Evolutionary conservation across 257 asterid genomes (phyloP).

Genomic region (Primulina eburnea): DNA sequence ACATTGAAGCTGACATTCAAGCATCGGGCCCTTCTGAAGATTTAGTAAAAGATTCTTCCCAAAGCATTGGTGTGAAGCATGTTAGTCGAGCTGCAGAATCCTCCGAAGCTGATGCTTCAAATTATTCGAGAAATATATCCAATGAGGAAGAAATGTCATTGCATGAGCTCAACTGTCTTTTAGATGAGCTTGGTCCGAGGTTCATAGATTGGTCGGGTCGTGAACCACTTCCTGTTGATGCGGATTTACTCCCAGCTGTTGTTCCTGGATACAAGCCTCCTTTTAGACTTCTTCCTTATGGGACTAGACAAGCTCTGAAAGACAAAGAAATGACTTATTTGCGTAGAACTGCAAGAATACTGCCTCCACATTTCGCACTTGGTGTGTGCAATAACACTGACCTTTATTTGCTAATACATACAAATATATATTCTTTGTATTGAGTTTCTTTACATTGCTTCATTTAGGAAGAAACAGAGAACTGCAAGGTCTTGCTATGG

Average conservation of each 20-base stretch:
- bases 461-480: slow-evolving; percentile 75
- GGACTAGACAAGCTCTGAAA: slow-evolving; percentile 45
- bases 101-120: slow-evolving; percentile 25
- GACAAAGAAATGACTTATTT: slow-evolving; percentile 70
- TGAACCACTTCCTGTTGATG: slow-evolving; percentile 86
- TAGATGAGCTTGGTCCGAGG: slow-evolving; percentile 84
- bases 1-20: slow-evolving; percentile 28
- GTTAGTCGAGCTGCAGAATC: slow-evolving; percentile 31
- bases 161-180: slow-evolving; percentile 51
- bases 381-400: slow-evolving; percentile 39
- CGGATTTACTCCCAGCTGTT: slow-evolving; percentile 74
- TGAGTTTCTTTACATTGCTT: slow-evolving; percentile 6
- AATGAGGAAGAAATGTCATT: slow-evolving; percentile 54
- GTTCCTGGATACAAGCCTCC: slow-evolving; percentile 72
- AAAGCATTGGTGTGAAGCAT: slow-evolving; percentile 23
- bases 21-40: slow-evolving; percentile 29
- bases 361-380: slow-evolving; percentile 93
- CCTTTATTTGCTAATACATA: slow-evolving; percentile 16
- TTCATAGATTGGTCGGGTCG: slow-evolving; percentile 85
- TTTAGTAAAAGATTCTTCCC: slow-evolving; percentile 24
- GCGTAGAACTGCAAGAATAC: slow-evolving; percentile 60
- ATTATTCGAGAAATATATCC: slow-evolving; percentile 35
- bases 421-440: too few relatives aligned
- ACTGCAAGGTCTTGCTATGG: slow-evolving; percentile 81
- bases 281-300: slow-evolving; percentile 71